Conservation (phyloP, 306 rosid species). For the Casuarina cunninghamiana region DNA sequence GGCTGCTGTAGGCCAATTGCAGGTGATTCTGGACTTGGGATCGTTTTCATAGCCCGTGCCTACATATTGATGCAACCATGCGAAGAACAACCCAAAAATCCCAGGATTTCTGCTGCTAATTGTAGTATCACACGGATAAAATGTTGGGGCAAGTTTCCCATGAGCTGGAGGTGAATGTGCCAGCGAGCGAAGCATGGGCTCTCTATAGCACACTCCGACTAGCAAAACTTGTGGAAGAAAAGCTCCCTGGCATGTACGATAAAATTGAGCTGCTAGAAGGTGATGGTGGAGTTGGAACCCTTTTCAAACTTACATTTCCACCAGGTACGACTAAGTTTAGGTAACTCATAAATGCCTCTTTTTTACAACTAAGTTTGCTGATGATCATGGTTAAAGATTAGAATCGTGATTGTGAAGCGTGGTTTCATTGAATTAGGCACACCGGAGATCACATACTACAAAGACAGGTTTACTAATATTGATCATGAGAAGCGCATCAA, state of each 20-base stretch:
- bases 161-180: constrained; percentile 26
- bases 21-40: too few species aligned
- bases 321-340: neutral
- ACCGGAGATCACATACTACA: constrained; percentile 27
- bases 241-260: neutral
- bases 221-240: constrained; percentile 15
- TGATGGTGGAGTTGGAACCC: constrained; percentile 45
- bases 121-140: neutral
- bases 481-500: constrained; percentile 55
- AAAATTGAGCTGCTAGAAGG: constrained; percentile 36
- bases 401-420: too few species aligned
- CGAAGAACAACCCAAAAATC: neutral
- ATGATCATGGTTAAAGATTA: too few species aligned
- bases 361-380: too few species aligned
- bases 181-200: constrained; percentile 35
- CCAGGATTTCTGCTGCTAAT: neutral
- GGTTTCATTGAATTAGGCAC: constrained; percentile 18
- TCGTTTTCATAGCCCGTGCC: too few species aligned
- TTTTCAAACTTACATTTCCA: constrained; percentile 27
- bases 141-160: constrained; percentile 29
- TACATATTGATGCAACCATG: too few species aligned
- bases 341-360: too few species aligned
- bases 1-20: too few species aligned
- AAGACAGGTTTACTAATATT: constrained; percentile 52
- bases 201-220: constrained; percentile 28